phyloP scores from a whole-genome alignment of 768 basidiomycete genomes.

The Termitomyces sp. region DNA sequence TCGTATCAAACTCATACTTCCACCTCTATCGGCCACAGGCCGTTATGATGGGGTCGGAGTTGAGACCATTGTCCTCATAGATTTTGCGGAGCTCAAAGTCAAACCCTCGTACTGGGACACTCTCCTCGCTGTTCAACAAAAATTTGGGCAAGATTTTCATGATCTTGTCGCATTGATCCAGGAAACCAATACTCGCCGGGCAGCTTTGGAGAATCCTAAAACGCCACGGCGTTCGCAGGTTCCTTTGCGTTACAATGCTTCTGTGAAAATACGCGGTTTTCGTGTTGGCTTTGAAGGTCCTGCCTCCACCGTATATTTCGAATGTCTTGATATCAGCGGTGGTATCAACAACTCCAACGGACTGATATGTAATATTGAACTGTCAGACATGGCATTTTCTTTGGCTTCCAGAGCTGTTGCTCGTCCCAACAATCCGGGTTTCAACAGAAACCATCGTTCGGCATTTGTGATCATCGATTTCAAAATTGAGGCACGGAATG shows the following conservation, averaged over 20 bases:
- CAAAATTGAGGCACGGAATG: slow-evolving; percentile 38
- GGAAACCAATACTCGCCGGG: slow-evolving; percentile 45
- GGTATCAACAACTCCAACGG: slow-evolving; percentile 46
- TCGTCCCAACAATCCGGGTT: slow-evolving; percentile 33
- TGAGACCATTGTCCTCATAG: slow-evolving; percentile 58
- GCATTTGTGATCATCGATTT: slow-evolving; percentile 87
- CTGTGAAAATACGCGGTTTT: slow-evolving; percentile 76
- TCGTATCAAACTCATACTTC: slow-evolving; percentile 63
- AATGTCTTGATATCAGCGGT: slow-evolving; percentile 74
- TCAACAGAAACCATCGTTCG: slow-evolving; percentile 62
- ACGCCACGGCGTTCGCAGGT: slow-evolving; percentile 6
- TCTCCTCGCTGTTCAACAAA: slow-evolving; percentile 78
- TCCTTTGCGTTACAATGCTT: slow-evolving; percentile 43
- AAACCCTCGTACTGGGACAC: slow-evolving; percentile 86
- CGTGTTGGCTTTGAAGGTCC: slow-evolving; percentile 74
- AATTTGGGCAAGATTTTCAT: slow-evolving; percentile 87
- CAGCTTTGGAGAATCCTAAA: slow-evolving; percentile 21
- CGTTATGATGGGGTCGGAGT: slow-evolving; percentile 48
- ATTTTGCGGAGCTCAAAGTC: slow-evolving; percentile 69
- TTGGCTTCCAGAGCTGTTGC: slow-evolving; percentile 59
- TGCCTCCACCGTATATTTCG: slow-evolving; percentile 70
- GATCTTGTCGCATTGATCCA: slow-evolving; percentile 70
- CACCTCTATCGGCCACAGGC: slow-evolving; percentile 64
- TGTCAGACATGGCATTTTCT: slow-evolving; percentile 81
- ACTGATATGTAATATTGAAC: slow-evolving; percentile 63